Percentiles rank a stretch among this genome's conserved stretches.
Evolutionary conservation across 352 stramenopile genomes (phyloP).

Genomic region (Phytophthora podocarpi): DNA sequence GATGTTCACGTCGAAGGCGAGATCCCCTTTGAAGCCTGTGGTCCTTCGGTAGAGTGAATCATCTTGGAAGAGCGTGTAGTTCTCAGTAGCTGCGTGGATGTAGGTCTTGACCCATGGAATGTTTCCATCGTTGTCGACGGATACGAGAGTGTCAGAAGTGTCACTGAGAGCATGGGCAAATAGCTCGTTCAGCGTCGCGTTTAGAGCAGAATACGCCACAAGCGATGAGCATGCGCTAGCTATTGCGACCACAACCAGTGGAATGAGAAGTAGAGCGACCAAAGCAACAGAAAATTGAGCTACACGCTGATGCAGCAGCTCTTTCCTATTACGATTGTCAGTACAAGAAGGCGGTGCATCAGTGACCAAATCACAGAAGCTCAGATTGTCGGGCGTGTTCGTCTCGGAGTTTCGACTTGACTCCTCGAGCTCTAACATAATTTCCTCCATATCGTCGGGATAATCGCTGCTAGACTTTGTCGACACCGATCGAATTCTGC

Average conservation of each 20-base stretch:
- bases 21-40: slow-evolving; percentile 41
- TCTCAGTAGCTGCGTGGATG: slow-evolving; percentile 43
- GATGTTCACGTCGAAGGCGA: slow-evolving; percentile 49
- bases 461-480: slow-evolving; percentile 4
- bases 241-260: slow-evolving; percentile 3
- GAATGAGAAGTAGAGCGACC: neutral
- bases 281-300: neutral
- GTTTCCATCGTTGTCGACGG: neutral
- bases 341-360: neutral
- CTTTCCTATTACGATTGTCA: neutral
- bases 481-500: slow-evolving; percentile 10
- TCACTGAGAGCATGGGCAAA: slow-evolving; percentile 3
- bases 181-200: slow-evolving; percentile 28
- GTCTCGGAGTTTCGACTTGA: neutral
- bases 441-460: slow-evolving; percentile 1
- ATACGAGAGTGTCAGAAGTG: slow-evolving; percentile 5
- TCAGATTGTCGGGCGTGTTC: slow-evolving; percentile 2
- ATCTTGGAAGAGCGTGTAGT: slow-evolving; percentile 38
- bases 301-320: neutral
- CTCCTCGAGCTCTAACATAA: slow-evolving; percentile 6
- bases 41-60: slow-evolving; percentile 45
- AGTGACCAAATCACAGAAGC: slow-evolving; percentile 2
- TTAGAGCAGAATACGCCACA: slow-evolving; percentile 15
- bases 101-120: slow-evolving; percentile 14
- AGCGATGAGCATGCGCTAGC: neutral